Percentiles rank a stretch among this genome's conserved stretches.
Evolutionary conservation across 768 basidiomycete species (phyloP).

Genomic region (Trametes punicea): DNA sequence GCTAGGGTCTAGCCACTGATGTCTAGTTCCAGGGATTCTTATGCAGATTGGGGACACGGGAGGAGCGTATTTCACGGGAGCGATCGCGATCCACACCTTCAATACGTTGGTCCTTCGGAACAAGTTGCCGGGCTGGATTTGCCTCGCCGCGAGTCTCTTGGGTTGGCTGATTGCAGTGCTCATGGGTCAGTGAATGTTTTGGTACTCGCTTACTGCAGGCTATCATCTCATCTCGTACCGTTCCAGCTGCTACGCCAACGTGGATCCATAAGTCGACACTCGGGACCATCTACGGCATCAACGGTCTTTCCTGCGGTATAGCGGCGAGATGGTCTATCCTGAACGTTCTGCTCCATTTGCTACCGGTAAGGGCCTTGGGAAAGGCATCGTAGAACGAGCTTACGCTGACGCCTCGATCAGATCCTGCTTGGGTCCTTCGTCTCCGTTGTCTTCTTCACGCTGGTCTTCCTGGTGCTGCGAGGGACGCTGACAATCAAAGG

Average conservation of each 20-base stretch:
- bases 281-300: slow-evolving; percentile 48
- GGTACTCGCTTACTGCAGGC: background rate
- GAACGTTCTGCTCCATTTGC: slow-evolving; percentile 51
- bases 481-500: slow-evolving; percentile 51
- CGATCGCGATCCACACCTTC: slow-evolving; percentile 67
- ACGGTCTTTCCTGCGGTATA: slow-evolving; percentile 52
- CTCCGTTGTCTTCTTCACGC: slow-evolving; percentile 54
- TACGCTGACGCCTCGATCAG: slow-evolving; percentile 29
- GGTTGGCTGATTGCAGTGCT: slow-evolving; percentile 55
- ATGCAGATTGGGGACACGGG: slow-evolving; percentile 62
- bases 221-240: background rate
- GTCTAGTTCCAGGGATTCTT: slow-evolving; percentile 27
- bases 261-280: slow-evolving; percentile 35
- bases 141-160: slow-evolving; percentile 37
- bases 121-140: slow-evolving; percentile 49
- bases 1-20: background rate
- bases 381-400: background rate
- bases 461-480: slow-evolving; percentile 60
- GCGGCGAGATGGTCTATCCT: slow-evolving; percentile 38
- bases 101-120: slow-evolving; percentile 57
- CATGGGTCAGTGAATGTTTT: slow-evolving; percentile 41
- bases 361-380: slow-evolving; percentile 48
- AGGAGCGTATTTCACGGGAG: slow-evolving; percentile 60
- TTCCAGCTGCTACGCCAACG: slow-evolving; percentile 11
- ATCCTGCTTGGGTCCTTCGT: slow-evolving; percentile 56